Percentiles rank a stretch among this genome's conserved stretches.
Evolutionary conservation across 1,284 basidiomycete species (phyloP).

Genomic region (Ustilago esculenta): DNA sequence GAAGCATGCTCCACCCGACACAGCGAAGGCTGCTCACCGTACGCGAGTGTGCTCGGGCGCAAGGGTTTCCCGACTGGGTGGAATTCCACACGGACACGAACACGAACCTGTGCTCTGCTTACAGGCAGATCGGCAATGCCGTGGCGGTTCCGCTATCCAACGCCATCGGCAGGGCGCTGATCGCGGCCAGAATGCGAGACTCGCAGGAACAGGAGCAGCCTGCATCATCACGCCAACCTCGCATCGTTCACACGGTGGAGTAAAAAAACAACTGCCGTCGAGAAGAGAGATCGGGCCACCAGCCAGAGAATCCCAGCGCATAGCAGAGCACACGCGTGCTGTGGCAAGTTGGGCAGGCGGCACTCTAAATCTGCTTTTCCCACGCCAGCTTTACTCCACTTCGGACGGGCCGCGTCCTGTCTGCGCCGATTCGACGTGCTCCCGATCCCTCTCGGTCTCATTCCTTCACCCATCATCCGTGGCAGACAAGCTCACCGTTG

Average conservation of each 20-base stretch:
- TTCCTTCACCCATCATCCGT: background rate
- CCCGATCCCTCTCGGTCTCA: slow-evolving; percentile 11
- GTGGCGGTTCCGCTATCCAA: slow-evolving; percentile 29
- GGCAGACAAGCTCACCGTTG: no score
- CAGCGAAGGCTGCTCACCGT: slow-evolving; percentile 39
- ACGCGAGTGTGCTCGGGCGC: slow-evolving; percentile 38
- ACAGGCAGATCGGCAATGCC: slow-evolving; percentile 44
- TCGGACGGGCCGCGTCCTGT: slow-evolving; percentile 20
- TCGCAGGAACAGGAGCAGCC: background rate
- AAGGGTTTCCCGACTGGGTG: slow-evolving; percentile 43
- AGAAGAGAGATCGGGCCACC: no score
- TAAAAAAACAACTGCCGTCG: no score
- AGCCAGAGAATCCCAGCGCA: background rate
- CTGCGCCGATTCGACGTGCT: slow-evolving; percentile 28
- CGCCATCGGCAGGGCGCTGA: slow-evolving; percentile 13
- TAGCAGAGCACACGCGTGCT: no score
- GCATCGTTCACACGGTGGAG: no score
- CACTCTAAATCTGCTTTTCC: no score
- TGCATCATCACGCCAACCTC: no score
- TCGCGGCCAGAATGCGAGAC: slow-evolving; percentile 16
- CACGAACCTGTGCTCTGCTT: slow-evolving; percentile 15
- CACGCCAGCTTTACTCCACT: slow-evolving; percentile 37
- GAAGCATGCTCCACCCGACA: slow-evolving; percentile 29
- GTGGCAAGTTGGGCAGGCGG: background rate
- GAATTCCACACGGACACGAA: slow-evolving; percentile 19